phyloP scores from a whole-genome alignment of 2,329 filamentous ascomycete species.

The Didymella exigua region DNA sequence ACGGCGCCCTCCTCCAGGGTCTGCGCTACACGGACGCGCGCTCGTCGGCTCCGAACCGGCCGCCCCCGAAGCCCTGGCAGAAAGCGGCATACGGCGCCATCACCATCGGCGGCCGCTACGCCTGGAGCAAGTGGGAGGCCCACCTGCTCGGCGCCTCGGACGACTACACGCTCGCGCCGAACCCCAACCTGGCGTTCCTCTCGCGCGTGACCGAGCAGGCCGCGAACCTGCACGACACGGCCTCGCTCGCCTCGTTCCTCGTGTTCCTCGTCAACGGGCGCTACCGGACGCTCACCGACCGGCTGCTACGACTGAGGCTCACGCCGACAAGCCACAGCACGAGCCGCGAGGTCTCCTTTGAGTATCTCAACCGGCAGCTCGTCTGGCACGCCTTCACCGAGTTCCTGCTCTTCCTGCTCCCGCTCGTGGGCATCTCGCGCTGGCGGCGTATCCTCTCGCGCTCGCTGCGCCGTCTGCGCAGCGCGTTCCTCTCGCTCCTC shows the following conservation, averaged over 20 bases:
- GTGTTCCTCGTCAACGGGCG: conserved; percentile 89
- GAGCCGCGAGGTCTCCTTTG: conserved; percentile 90
- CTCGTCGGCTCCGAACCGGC: conserved; percentile 57
- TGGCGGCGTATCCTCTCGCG: conserved; percentile 91
- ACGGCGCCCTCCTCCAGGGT: conserved; percentile 91
- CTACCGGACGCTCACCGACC: conserved; percentile 89
- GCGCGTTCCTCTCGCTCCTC: conserved; percentile 56
- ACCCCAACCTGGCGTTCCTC: conserved; percentile 61
- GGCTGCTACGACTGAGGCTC: conserved; percentile 80
- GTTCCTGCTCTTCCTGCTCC: conserved; percentile 95
- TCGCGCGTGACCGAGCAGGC: conserved; percentile 71
- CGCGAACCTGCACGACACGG: conserved; percentile 77
- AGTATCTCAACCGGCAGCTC: conserved; percentile 95
- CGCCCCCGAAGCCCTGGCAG: conserved; percentile 78
- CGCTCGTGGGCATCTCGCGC: conserved; percentile 89
- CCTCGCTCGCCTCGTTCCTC: conserved; percentile 83
- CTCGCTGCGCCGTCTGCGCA: conserved; percentile 81
- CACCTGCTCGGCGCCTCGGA: conserved; percentile 80
- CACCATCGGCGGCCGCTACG: conserved; percentile 86
- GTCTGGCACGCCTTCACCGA: conserved; percentile 99
- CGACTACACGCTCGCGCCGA: conserved; percentile 66
- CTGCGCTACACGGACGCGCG: conserved; percentile 88
- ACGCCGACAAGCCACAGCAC: conserved; percentile 83
- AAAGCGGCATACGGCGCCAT: conserved; percentile 83
- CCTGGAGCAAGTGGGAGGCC: conserved; percentile 90